Percentiles rank a stretch among this genome's conserved stretches.
Conservation (phyloP, 352 stramenopile species). For the Globisporangium radiosum region DNA sequence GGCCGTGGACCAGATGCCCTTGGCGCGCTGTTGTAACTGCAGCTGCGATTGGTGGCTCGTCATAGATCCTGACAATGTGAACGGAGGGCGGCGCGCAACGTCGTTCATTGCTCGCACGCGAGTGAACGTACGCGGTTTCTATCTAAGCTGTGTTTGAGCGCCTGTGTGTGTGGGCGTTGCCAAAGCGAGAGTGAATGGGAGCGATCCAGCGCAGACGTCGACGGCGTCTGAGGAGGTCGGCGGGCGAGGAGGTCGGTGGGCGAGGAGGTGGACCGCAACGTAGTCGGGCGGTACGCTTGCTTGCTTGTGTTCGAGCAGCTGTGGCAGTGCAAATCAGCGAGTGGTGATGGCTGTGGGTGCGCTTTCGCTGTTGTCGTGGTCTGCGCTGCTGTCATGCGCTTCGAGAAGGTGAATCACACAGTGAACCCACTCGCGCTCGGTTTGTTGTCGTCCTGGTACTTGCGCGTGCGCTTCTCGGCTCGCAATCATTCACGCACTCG, state of each 20-base stretch:
- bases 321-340: neutral
- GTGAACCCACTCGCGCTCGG: neutral
- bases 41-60: neutral
- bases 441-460: neutral
- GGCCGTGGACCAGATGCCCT: slow-evolving; percentile 12
- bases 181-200: neutral
- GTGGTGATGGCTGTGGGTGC: neutral
- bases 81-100: slow-evolving; percentile 1
- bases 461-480: too few species aligned
- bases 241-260: too few species aligned
- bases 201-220: neutral
- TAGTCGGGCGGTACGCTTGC: too few species aligned
- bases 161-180: too few species aligned
- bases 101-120: slow-evolving; percentile 8
- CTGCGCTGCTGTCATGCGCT: neutral
- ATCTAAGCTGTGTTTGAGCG: neutral
- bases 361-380: neutral
- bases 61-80: slow-evolving; percentile 3
- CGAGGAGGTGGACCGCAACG: too few species aligned
- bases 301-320: neutral
- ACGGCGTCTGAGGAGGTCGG: too few species aligned
- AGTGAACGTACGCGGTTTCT: too few species aligned
- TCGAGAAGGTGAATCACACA: neutral
- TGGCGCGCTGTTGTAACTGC: slow-evolving; percentile 6
- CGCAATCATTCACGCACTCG: neutral